Evolutionary conservation across 2,329 filamentous ascomycete species (phyloP).

Genomic region (Claviceps fusiformis): DNA sequence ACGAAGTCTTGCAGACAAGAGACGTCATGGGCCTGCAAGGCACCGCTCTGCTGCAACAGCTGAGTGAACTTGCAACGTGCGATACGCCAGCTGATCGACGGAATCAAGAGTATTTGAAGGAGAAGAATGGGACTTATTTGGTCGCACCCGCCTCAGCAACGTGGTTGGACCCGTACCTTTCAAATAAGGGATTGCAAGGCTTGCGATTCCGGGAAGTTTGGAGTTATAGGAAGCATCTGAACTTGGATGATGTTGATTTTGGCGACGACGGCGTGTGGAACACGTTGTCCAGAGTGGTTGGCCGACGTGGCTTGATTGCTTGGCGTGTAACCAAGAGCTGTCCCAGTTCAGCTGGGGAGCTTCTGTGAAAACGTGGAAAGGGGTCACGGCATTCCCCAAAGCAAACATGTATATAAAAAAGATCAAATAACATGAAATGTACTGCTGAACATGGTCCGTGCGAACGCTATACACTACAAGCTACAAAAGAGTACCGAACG

Average conservation of each 20-base stretch:
- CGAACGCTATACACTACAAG: neutral
- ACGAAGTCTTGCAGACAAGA: conserved; percentile 53
- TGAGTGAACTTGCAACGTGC: conserved; percentile 48
- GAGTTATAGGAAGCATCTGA: conserved; percentile 54
- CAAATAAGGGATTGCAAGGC: conserved; percentile 44
- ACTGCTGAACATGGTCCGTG: neutral
- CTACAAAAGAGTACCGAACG: neutral
- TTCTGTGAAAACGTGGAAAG: neutral
- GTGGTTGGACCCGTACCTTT: conserved; percentile 51
- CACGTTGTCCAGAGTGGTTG: conserved; percentile 55
- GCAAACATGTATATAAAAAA: neutral
- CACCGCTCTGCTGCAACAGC: conserved; percentile 41
- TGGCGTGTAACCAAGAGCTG: conserved; percentile 56
- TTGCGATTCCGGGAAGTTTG: conserved; percentile 57
- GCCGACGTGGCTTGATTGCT: conserved; percentile 44
- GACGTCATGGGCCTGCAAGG: conserved; percentile 64
- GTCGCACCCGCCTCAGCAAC: conserved; percentile 59
- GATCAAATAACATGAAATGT: neutral
- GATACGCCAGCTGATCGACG: conserved; percentile 42
- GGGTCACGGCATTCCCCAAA: neutral
- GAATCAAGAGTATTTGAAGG: conserved; percentile 42
- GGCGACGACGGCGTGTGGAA: conserved; percentile 61
- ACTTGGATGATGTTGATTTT: conserved; percentile 70
- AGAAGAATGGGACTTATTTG: conserved; percentile 53
- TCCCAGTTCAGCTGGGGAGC: neutral